Evolutionary conservation across 441 rosid genomes (phyloP).

Genomic region (Sinapis alba): DNA sequence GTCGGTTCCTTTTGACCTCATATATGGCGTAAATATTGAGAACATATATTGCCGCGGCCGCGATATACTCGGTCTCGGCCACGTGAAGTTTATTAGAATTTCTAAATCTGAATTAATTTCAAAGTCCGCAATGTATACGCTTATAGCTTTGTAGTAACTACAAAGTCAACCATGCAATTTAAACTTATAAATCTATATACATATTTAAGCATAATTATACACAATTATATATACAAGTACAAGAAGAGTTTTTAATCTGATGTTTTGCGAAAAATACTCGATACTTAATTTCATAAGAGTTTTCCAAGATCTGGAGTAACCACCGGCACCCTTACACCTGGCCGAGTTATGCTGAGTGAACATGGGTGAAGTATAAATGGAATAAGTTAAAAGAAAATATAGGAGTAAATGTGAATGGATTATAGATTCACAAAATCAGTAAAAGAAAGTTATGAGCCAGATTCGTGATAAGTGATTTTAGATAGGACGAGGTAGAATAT

Average conservation of each 20-base stretch:
- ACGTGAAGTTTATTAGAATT: background rate
- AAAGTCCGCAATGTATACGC: too few species aligned
- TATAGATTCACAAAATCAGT: too few species aligned
- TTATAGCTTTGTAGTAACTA: background rate
- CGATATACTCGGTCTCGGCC: background rate
- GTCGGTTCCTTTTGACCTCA: conserved; percentile 23
- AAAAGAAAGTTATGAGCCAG: too few species aligned
- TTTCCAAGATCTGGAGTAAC: background rate
- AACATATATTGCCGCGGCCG: background rate
- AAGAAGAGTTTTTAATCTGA: background rate
- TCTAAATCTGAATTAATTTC: background rate
- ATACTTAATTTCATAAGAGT: background rate
- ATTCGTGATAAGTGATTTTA: too few species aligned
- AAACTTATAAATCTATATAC: background rate
- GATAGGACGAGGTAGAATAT: too few species aligned
- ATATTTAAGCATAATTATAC: background rate
- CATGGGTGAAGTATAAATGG: background rate
- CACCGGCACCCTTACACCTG: background rate
- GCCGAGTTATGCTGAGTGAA: background rate
- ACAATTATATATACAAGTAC: background rate
- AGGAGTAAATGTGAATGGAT: background rate
- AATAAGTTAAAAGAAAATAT: background rate
- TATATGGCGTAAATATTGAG: background rate
- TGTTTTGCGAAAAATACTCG: background rate
- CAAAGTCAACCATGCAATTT: background rate